Percentiles rank a stretch among this genome's conserved stretches.
Evolutionary conservation across 495 filamentous ascomycete genomes (phyloP).

Genomic region (Hyphodiscus hymeniophilus): DNA sequence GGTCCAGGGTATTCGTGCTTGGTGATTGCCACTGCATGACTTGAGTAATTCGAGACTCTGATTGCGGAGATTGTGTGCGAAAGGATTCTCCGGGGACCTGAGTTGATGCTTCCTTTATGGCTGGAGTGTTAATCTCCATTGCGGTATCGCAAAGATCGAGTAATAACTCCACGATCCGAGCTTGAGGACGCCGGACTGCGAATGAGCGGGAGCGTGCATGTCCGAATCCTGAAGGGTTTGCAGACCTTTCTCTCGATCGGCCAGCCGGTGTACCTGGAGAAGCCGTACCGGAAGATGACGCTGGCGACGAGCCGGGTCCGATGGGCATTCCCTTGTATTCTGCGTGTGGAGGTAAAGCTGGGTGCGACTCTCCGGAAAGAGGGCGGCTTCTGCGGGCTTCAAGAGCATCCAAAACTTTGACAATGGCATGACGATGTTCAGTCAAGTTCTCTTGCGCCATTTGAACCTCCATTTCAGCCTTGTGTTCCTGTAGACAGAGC

Average conservation of each 20-base stretch:
- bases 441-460: constrained; percentile 84
- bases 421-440: constrained; percentile 94
- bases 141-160: constrained; percentile 94
- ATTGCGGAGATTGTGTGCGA: constrained; percentile 88
- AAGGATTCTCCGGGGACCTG: constrained; percentile 57
- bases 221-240: constrained; percentile 54
- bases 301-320: constrained; percentile 60
- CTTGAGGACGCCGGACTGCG: constrained; percentile 78
- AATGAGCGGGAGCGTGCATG: constrained; percentile 72
- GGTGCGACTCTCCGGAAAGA: constrained; percentile 47
- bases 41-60: constrained; percentile 85
- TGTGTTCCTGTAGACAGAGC: constrained; percentile 89
- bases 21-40: constrained; percentile 95
- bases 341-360: constrained; percentile 41
- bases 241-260: constrained; percentile 74
- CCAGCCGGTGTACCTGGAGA: constrained; percentile 60
- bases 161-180: constrained; percentile 87
- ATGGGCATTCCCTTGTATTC: constrained; percentile 92
- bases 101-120: constrained; percentile 71
- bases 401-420: constrained; percentile 86
- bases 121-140: constrained; percentile 86
- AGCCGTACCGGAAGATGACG: constrained; percentile 54
- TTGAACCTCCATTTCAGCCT: constrained; percentile 95
- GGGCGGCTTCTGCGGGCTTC: constrained; percentile 69
- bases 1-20: constrained; percentile 80